phyloP scores from a whole-genome alignment of 176 grass and related monocot species.

The Cenchrus americanus region DNA sequence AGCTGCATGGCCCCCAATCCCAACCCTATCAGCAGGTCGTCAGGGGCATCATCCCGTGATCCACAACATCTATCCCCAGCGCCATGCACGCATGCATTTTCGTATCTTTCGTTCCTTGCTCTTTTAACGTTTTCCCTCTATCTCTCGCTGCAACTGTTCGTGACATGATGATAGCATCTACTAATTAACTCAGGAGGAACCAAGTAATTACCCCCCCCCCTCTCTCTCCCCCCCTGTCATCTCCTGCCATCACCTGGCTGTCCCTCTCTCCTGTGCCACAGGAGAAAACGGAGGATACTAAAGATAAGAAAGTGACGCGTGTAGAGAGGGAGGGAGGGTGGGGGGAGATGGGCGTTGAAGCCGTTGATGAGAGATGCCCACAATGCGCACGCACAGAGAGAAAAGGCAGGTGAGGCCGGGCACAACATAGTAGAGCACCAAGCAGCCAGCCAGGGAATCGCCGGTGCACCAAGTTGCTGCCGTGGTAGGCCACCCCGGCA shows the following conservation, averaged over 20 bases:
- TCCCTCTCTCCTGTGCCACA: constrained; percentile 26
- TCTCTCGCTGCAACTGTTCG: not conserved
- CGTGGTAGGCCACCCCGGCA: constrained; percentile 48
- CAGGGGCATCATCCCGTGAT: not conserved
- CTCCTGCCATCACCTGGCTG: not conserved
- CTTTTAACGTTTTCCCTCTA: not conserved
- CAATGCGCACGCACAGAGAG: not conserved
- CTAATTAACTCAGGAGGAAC: not conserved
- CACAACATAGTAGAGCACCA: not conserved
- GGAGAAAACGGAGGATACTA: constrained; percentile 54
- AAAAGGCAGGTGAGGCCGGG: not conserved
- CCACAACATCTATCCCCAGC: not conserved
- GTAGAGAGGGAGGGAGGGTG: not conserved
- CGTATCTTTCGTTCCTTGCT: not conserved
- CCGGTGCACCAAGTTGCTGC: constrained; percentile 55
- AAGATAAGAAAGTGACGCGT: constrained; percentile 63
- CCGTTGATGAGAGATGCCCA: constrained; percentile 47
- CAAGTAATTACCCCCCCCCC: not conserved
- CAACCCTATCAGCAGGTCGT: constrained; percentile 4
- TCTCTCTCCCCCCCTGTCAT: not conserved
- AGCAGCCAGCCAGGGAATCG: constrained; percentile 32
- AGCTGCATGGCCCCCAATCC: not conserved
- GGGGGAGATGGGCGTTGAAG: constrained; percentile 15
- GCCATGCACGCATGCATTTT: not conserved
- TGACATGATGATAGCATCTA: constrained; percentile 6